Evolutionary conservation across 2,329 filamentous ascomycete genomes (phyloP), one percentile per base, ranked within the genome.

Genomic region (Clarireedia homoeocarpa): DNA sequence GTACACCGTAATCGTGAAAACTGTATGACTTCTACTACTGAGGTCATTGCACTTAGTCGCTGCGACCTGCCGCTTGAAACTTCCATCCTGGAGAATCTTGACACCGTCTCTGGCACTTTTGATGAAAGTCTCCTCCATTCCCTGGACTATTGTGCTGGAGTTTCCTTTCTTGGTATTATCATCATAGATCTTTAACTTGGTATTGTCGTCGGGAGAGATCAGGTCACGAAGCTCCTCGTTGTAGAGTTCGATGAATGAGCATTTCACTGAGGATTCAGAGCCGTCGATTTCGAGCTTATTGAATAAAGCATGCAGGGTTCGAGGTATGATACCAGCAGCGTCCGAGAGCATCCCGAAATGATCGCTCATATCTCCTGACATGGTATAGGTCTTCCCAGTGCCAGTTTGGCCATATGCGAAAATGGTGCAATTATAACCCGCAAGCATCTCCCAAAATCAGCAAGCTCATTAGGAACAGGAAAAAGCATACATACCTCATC

Each of bases 41-140:
- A 97, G 82, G 66, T 99, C 94, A 70, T 99, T 99, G 80, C 94
- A 99, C 72, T 97, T 97, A n/a, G 94, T 99, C 4, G 95, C 91
- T 5, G 94, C 95, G n/a, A 99, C 94, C 72, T 99, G 94, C 50
- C 94, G 87, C 72, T 91, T 95, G 73, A 94, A 80, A 71, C 91
- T 96, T 60, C 94, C 95, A 61, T 86, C 81, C 65, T 94, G 89
- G 47, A 99, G 81, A 60, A 96, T 79, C 72, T 89, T 88, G 71
- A 99, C 91, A 59, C 94, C 94, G 51, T 91, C 87, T 12, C 82
- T 79, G 0, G 94, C 91, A 61, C 78, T 88, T 68, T 89, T 88
- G 66, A 99, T 95, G 70, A 96, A 89, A 6, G 88, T 87, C 72
- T 99, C 94, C 71, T 97, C 95, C 90, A 99, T 95, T 4, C 94